Percentiles rank a stretch among this genome's conserved stretches.
phyloP scores from a whole-genome alignment of 1,284 basidiomycete genomes.

The Ganoderma resinaceum region DNA sequence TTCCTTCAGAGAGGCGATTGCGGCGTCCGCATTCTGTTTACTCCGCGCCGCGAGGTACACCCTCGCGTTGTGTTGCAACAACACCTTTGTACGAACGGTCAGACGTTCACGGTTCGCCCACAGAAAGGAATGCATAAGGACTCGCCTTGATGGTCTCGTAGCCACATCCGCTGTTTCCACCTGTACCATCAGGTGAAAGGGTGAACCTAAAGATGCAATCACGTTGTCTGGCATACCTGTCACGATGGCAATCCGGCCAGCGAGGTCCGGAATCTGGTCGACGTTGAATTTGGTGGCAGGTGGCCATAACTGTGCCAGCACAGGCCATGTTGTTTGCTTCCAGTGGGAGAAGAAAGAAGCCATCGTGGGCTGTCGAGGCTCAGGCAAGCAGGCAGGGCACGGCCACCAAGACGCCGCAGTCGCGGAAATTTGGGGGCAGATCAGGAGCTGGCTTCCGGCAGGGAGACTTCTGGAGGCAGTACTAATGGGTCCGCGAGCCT shows the following conservation, averaged over 20 bases:
- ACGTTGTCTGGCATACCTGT: conserved; percentile 39
- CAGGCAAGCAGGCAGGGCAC: neutral
- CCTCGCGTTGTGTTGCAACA: conserved; percentile 54
- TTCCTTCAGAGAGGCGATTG: conserved; percentile 51
- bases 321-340: neutral
- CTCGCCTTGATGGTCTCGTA: conserved; percentile 41
- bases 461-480: neutral
- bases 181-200: conserved; percentile 13
- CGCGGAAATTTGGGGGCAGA: neutral
- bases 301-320: conserved; percentile 8
- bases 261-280: conserved; percentile 45
- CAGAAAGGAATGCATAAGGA: neutral
- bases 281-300: conserved; percentile 49
- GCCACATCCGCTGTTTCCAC: conserved; percentile 52
- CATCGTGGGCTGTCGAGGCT: conserved; percentile 6
- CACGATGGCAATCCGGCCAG: conserved; percentile 48
- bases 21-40: conserved; percentile 46
- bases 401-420: neutral
- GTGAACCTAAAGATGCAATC: neutral
- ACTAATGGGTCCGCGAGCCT: neutral
- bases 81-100: conserved; percentile 34
- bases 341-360: conserved; percentile 8
- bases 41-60: conserved; percentile 59
- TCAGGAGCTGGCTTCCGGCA: neutral
- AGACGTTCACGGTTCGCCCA: neutral